Evolutionary conservation across 352 stramenopile species (phyloP).

Genomic region (Globisporangium nunn): DNA sequence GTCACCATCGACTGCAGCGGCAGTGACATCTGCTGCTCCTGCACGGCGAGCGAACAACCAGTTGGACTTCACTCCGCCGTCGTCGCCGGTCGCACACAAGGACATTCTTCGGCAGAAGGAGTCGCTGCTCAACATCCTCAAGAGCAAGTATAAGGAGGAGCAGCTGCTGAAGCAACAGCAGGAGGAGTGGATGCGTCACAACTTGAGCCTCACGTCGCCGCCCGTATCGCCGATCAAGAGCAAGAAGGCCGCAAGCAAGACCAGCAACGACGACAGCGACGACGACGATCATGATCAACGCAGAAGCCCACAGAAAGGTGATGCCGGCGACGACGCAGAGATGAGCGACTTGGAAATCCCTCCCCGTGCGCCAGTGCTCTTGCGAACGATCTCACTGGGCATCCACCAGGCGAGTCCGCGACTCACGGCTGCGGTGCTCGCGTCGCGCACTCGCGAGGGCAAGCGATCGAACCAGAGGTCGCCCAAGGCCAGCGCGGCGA

Average conservation of each 20-base stretch:
- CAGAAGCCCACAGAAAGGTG: too few relatives aligned
- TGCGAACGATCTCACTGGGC: constrained; percentile 41
- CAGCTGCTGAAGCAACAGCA: constrained; percentile 65
- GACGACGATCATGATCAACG: constrained; percentile 5
- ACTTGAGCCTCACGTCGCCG: constrained; percentile 20
- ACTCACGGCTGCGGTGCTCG: constrained; percentile 34
- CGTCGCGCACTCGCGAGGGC: constrained; percentile 28
- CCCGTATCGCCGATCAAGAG: constrained; percentile 25
- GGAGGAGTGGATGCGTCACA: constrained; percentile 60
- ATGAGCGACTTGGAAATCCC: constrained; percentile 17
- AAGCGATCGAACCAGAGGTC: constrained; percentile 11
- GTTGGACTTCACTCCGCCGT: constrained; percentile 38
- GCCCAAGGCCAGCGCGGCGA: constrained; percentile 7
- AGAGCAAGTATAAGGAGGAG: constrained; percentile 56
- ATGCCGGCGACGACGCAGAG: constrained; percentile 6
- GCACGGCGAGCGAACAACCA: constrained; percentile 1
- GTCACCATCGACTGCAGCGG: not conserved
- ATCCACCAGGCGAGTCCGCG: constrained; percentile 34
- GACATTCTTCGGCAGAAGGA: constrained; percentile 55
- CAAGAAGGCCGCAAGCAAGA: not conserved
- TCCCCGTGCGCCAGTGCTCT: constrained; percentile 21
- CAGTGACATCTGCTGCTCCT: not conserved
- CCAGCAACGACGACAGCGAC: not conserved
- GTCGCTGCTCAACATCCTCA: constrained; percentile 52
- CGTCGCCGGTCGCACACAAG: constrained; percentile 55